These are phyloP conservation scores for Sporothrix luriei DNA, from an alignment of 2,329 filamentous ascomycete species.

Conservation along the genomic window DNA sequence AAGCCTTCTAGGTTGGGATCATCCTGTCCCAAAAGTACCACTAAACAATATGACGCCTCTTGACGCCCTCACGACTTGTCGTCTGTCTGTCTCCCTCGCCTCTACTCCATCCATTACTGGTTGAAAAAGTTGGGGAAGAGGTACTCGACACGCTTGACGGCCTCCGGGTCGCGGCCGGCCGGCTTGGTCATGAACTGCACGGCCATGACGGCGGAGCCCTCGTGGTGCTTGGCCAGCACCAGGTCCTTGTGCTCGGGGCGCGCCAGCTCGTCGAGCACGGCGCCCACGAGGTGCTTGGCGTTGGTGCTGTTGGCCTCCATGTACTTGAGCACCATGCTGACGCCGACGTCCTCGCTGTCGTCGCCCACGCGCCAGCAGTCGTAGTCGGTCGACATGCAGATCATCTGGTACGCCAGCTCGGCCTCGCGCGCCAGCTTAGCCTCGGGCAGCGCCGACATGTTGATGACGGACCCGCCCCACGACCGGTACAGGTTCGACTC, in stretches of 20 bases:
- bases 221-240: constrained; percentile 78
- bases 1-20: neutral
- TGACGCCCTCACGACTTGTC: neutral
- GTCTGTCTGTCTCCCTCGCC: neutral
- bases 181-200: constrained; percentile 81
- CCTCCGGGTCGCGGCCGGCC: constrained; percentile 71
- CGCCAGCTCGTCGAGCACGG: constrained; percentile 82
- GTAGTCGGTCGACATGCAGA: constrained; percentile 99
- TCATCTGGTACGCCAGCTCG: constrained; percentile 96
- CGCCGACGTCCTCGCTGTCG: constrained; percentile 80
- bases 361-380: constrained; percentile 91
- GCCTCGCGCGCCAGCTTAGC: constrained; percentile 95
- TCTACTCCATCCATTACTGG: neutral
- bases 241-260: constrained; percentile 75
- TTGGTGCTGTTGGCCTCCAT: constrained; percentile 94
- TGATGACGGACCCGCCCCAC: constrained; percentile 94
- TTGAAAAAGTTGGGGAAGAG: constrained; percentile 80
- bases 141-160: constrained; percentile 78
- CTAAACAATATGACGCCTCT: neutral
- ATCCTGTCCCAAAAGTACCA: neutral
- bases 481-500: constrained; percentile 93
- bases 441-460: constrained; percentile 96
- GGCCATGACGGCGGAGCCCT: constrained; percentile 74
- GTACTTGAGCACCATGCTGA: constrained; percentile 95
- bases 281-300: constrained; percentile 79